Conservation (phyloP, 148 eudicot species). For the Silene conica region DNA sequence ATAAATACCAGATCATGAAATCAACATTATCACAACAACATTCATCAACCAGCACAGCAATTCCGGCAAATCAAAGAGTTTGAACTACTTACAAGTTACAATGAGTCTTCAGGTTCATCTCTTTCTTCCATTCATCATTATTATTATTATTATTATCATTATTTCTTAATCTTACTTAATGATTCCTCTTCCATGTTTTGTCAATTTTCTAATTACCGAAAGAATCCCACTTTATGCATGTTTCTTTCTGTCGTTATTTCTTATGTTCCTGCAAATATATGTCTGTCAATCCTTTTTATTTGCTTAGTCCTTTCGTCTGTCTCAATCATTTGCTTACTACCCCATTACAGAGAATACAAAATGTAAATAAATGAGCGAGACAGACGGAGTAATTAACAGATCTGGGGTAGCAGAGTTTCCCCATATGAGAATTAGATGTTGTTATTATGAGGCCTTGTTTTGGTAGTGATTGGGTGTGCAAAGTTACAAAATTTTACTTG, state of each 20-base stretch:
- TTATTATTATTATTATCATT: too few relatives aligned
- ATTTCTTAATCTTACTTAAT: too few relatives aligned
- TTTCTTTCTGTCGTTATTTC: neutral
- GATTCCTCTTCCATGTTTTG: neutral
- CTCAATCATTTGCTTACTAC: too few relatives aligned
- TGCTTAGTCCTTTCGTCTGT: neutral
- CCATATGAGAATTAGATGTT: neutral
- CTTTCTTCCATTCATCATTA: neutral
- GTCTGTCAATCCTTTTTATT: too few relatives aligned
- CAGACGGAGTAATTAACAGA: neutral
- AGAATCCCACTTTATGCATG: neutral
- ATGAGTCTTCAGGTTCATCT: conserved; percentile 24
- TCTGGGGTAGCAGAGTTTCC: neutral
- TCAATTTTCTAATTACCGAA: neutral
- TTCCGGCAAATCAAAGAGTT: neutral
- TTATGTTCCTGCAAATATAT: neutral
- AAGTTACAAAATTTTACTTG: neutral
- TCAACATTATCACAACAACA: neutral
- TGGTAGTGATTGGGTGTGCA: neutral
- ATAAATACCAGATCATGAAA: conserved; percentile 1
- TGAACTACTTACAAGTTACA: neutral
- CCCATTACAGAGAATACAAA: too few relatives aligned
- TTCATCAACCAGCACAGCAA: neutral
- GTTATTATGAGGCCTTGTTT: too few relatives aligned
- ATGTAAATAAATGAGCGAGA: too few relatives aligned